Evolutionary conservation across 805 yeast genomes (phyloP).

Genomic region (Yarrowia sp.): DNA sequence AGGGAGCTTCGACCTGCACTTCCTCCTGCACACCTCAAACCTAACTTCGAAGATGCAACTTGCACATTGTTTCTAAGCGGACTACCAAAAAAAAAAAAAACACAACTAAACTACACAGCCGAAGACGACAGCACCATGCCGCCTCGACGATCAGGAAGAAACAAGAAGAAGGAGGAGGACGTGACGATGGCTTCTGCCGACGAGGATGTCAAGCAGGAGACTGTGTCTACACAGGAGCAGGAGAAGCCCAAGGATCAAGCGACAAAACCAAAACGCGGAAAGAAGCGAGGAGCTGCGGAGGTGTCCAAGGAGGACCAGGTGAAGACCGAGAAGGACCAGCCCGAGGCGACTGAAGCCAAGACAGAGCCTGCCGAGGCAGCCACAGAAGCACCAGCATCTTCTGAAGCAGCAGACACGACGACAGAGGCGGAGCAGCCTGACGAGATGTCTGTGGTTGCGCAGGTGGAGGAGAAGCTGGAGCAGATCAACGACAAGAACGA

Average conservation of each 20-base stretch:
- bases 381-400: not conserved
- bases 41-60: not conserved
- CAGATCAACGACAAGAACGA: slow-evolving; percentile 7
- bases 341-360: not conserved
- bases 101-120: not conserved
- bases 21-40: not conserved
- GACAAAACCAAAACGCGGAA: not conserved
- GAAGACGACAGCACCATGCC: not conserved
- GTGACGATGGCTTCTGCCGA: slow-evolving; percentile 1
- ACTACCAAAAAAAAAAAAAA: not conserved
- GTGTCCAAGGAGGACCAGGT: not conserved
- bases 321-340: not conserved
- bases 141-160: slow-evolving; percentile 21
- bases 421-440: not conserved
- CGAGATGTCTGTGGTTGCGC: not conserved
- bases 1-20: too few species aligned
- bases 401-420: not conserved
- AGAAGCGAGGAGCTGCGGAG: slow-evolving; percentile 5
- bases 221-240: not conserved
- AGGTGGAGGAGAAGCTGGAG: slow-evolving; percentile 16
- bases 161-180: slow-evolving; percentile 18
- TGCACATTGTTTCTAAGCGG: not conserved
- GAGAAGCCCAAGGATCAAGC: not conserved
- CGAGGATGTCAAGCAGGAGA: not conserved
- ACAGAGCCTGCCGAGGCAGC: not conserved